A percentile compares a stretch with the other conserved stretches of the same genome.
Evolutionary conservation across 805 yeast genomes (phyloP).

Genomic region (Priceomyces carsonii): DNA sequence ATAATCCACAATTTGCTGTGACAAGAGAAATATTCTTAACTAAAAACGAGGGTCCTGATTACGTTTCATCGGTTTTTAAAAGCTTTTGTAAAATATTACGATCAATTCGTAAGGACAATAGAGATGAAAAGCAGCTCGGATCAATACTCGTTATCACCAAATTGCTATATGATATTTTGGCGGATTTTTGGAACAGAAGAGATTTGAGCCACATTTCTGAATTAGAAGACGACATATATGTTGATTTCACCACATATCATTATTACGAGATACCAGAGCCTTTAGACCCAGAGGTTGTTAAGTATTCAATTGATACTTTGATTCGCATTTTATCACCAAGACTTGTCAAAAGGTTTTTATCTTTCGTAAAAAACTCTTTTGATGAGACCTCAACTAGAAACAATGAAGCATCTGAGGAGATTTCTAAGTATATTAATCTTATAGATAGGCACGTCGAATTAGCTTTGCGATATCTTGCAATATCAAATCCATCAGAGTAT

Average conservation of each 20-base stretch:
- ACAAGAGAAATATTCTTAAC: slow-evolving; percentile 31
- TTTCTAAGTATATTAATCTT: slow-evolving; percentile 17
- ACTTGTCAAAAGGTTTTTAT: slow-evolving; percentile 26
- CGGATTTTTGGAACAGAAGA: slow-evolving; percentile 29
- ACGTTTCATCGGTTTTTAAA: slow-evolving; percentile 5
- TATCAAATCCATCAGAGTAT: slow-evolving; percentile 36
- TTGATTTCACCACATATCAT: slow-evolving; percentile 27
- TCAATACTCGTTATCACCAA: slow-evolving; percentile 34
- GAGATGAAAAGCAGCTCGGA: slow-evolving; percentile 30
- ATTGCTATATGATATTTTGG: slow-evolving; percentile 29
- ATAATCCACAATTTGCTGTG: slow-evolving; percentile 37
- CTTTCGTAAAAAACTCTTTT: slow-evolving; percentile 20
- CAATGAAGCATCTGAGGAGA: slow-evolving; percentile 1
- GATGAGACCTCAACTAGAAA: not conserved
- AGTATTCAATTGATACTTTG: slow-evolving; percentile 27
- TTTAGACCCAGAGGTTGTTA: slow-evolving; percentile 18
- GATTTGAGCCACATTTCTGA: slow-evolving; percentile 8
- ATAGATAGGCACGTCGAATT: slow-evolving; percentile 35
- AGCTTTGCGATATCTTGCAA: slow-evolving; percentile 34
- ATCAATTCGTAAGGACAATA: slow-evolving; percentile 15
- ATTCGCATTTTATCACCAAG: slow-evolving; percentile 30
- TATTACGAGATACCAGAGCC: slow-evolving; percentile 30
- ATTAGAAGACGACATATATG: slow-evolving; percentile 11
- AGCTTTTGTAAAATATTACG: slow-evolving; percentile 2
- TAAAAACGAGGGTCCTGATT: slow-evolving; percentile 5